phyloP scores from a whole-genome alignment of 106 monocot species.

The Platanthera guangdongensis region DNA sequence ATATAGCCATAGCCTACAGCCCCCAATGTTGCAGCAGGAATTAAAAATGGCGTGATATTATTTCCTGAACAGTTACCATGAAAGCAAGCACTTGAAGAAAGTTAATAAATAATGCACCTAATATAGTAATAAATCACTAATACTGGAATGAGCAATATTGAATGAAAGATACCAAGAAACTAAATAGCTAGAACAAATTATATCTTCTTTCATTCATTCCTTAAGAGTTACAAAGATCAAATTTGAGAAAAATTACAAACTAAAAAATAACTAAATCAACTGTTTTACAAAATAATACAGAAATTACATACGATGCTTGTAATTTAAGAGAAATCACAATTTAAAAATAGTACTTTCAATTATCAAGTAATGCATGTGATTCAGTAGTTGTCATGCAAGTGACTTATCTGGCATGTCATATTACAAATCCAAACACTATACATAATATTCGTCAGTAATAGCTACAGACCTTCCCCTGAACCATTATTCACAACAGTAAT shows the following conservation, averaged over 20 bases:
- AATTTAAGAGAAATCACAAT: no score
- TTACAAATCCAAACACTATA: not conserved
- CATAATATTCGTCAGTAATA: not conserved
- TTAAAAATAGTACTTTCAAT: not conserved
- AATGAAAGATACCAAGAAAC: not conserved
- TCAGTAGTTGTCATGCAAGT: not conserved
- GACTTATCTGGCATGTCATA: not conserved
- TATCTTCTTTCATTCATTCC: no score
- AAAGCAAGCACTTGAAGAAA: not conserved
- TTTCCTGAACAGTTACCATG: slow-evolving; percentile 35
- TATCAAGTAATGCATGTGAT: not conserved
- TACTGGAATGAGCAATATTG: not conserved
- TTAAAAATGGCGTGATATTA: slow-evolving; percentile 38
- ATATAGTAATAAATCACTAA: not conserved
- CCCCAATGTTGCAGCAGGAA: slow-evolving; percentile 75
- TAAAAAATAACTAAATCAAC: not conserved
- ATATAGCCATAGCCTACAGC: slow-evolving; percentile 82
- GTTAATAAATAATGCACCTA: not conserved
- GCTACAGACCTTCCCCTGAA: slow-evolving; percentile 14
- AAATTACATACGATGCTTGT: not conserved
- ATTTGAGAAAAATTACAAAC: not conserved
- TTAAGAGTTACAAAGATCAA: not conserved
- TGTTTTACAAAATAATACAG: not conserved
- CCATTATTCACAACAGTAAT: slow-evolving; percentile 19
- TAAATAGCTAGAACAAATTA: no score